Evolutionary conservation across 2,329 filamentous ascomycete species (phyloP).

Genomic region (Arthrobotrys megalospora): DNA sequence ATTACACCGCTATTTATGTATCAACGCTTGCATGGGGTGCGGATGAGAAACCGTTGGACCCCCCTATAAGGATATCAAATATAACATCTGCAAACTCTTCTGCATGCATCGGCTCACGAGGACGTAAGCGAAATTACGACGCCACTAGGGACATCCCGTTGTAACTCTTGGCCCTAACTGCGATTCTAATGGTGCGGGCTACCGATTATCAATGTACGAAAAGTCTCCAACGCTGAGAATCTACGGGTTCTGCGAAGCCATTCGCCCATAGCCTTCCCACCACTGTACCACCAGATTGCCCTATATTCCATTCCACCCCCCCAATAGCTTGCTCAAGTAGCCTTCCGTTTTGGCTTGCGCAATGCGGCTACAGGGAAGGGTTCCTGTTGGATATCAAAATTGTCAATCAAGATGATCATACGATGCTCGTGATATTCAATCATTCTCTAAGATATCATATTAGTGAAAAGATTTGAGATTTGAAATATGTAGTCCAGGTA

Average conservation of each 20-base stretch:
- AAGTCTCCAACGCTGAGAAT: neutral
- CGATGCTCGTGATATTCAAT: neutral
- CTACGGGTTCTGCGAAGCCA: neutral
- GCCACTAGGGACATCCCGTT: slow-evolving; percentile 14
- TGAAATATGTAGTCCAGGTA: too few species aligned
- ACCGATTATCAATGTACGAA: neutral
- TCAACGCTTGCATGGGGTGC: neutral
- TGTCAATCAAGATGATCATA: neutral
- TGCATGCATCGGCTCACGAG: slow-evolving; percentile 7
- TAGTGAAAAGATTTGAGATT: neutral
- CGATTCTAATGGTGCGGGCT: neutral
- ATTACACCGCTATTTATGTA: neutral
- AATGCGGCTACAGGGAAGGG: slow-evolving; percentile 13
- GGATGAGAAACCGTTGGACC: slow-evolving; percentile 18
- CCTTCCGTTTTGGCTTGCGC: slow-evolving; percentile 8
- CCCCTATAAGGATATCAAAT: neutral
- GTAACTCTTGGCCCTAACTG: neutral
- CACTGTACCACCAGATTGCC: neutral
- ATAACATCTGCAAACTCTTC: neutral
- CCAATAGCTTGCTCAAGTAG: neutral
- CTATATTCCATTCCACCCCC: neutral
- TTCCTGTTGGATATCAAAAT: slow-evolving; percentile 12
- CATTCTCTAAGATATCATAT: neutral
- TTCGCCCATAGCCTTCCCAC: neutral
- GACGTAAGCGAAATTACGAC: slow-evolving; percentile 22